Percentiles rank a stretch among this genome's conserved stretches.
These are phyloP conservation scores for Talaromyces sp. DNA, from an alignment of 2,329 filamentous ascomycete genomes.

Conservation along the genomic window DNA sequence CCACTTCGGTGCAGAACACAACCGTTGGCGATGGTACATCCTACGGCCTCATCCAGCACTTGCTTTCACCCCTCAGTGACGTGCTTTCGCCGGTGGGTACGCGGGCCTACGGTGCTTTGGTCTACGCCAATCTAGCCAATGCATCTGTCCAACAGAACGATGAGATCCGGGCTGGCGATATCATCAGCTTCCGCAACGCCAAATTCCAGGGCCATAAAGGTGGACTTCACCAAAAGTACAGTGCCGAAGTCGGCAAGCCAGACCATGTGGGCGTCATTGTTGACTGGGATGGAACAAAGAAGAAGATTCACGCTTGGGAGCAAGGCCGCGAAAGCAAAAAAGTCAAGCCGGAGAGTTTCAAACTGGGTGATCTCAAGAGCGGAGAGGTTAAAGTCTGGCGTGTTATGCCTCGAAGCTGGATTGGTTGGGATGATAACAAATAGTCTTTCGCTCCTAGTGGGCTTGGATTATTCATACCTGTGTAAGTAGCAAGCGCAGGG, in stretches of 20 bases:
- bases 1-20: slow-evolving; percentile 68
- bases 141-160: slow-evolving; percentile 85
- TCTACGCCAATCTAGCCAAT: slow-evolving; percentile 94
- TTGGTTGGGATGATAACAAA: slow-evolving; percentile 66
- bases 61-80: slow-evolving; percentile 68
- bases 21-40: slow-evolving; percentile 82
- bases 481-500: not conserved
- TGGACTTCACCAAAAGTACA: slow-evolving; percentile 92
- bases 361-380: slow-evolving; percentile 83
- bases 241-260: slow-evolving; percentile 77
- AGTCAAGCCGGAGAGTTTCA: slow-evolving; percentile 89
- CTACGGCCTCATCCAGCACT: slow-evolving; percentile 69
- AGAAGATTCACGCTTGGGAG: slow-evolving; percentile 94
- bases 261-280: slow-evolving; percentile 86
- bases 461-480: not conserved
- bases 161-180: slow-evolving; percentile 88
- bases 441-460: not conserved
- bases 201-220: slow-evolving; percentile 94
- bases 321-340: slow-evolving; percentile 92
- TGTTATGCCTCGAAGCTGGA: slow-evolving; percentile 86
- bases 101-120: slow-evolving; percentile 82
- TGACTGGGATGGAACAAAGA: slow-evolving; percentile 98
- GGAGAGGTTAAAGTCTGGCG: slow-evolving; percentile 98
- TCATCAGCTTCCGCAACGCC: slow-evolving; percentile 87
- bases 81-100: slow-evolving; percentile 81